phyloP scores from a whole-genome alignment of 495 filamentous ascomycete genomes.

The Penicillium paxilli region DNA sequence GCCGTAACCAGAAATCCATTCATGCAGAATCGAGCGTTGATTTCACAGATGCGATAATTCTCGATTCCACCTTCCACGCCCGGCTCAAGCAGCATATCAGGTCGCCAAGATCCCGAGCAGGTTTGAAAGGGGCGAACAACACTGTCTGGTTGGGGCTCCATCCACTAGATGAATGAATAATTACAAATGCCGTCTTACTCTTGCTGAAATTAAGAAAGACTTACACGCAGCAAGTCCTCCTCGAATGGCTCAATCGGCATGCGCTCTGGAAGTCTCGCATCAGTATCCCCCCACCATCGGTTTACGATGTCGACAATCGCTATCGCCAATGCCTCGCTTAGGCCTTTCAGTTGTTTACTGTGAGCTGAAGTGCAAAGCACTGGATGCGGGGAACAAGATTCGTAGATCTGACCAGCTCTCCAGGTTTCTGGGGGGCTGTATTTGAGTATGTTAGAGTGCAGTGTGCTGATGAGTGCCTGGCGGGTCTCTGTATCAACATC shows the following conservation, averaged over 20 bases:
- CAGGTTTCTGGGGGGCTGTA: no score
- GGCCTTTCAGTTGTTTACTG: constrained; percentile 14
- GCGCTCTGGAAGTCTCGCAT: constrained; percentile 30
- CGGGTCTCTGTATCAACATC: no score
- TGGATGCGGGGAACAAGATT: constrained; percentile 10
- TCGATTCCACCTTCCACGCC: constrained; percentile 12
- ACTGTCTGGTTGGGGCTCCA: background rate
- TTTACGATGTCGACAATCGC: constrained; percentile 40
- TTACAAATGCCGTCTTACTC: background rate
- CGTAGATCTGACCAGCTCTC: background rate
- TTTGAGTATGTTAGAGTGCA: no score
- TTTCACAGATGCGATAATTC: constrained; percentile 40
- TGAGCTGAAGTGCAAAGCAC: constrained; percentile 15
- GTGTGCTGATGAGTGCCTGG: no score
- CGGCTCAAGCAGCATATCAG: constrained; percentile 43
- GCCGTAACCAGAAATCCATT: constrained; percentile 34
- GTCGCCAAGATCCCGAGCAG: constrained; percentile 39
- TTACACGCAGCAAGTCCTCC: constrained; percentile 29
- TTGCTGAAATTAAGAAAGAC: no score
- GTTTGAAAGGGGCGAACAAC: constrained; percentile 3
- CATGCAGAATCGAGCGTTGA: constrained; percentile 45
- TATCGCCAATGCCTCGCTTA: constrained; percentile 25
- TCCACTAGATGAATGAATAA: constrained; percentile 11
- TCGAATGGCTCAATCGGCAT: constrained; percentile 41
- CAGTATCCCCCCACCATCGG: constrained; percentile 40